Base-by-base conservation (phyloP, 2,329 filamentous ascomycete species). In the Fusarium humuli region DNA sequence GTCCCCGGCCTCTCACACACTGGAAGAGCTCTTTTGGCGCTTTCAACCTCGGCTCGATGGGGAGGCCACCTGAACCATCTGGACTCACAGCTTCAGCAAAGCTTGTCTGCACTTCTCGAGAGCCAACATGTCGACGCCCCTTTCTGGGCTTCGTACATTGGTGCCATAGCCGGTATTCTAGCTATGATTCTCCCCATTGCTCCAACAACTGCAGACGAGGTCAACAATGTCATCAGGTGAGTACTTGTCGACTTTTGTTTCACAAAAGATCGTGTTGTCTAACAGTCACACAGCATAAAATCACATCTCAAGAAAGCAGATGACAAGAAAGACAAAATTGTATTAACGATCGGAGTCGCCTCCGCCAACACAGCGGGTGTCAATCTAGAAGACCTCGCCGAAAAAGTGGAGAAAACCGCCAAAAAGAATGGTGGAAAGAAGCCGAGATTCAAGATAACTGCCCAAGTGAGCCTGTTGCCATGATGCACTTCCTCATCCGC, bases 31-130 rank as follows among this genome's bases (percentile, higher is more conserved):
- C 79, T 92, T 4, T 83, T 97, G 5, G 92, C 89, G 0, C 81
- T 97, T 6, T 86, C 91, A 2, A 83, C 93, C 2, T 94, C 90
- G 71, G 89, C 91, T 47, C 85, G 94, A 70, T 97, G 93, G 89
- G 91, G 90, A 20, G 89, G 88, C 4, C 86, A 87, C 48, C 76
- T 89, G 6, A 83, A 83, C 1, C 83, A 83, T 2, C 76, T 81
- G 1, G 87, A 90, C 65, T 74, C 76, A 16, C 76, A 79, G 47
- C 77, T 87, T 14, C 79, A 83, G 61, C 70, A 73, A 6, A 80
- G 81, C 8, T 77, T 88, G n/a, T 79, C 79, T 34, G 77, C 73
- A 18, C 75, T 88, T 37, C 75, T 85, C 18, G 75, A 77, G 34
- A 76, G 73, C 22, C 78, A 79, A 22, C 76, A 80, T 64, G 65